A percentile compares a stretch with the other conserved stretches of the same genome.
These are phyloP conservation scores for Malus sieversii DNA, from an alignment of 306 rosid genomes.

Conservation along the genomic window DNA sequence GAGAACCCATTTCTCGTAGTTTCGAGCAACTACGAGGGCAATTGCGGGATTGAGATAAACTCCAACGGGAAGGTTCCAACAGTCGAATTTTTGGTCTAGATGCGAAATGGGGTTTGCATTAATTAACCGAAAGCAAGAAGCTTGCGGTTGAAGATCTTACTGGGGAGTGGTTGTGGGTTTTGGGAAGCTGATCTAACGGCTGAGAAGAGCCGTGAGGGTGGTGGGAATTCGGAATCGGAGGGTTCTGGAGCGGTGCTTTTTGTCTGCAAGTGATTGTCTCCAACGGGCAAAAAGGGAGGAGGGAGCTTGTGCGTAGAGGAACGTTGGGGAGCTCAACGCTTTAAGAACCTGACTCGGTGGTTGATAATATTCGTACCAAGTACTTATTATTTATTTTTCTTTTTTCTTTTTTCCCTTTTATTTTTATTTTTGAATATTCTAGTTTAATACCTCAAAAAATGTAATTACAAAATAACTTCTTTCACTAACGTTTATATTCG, in stretches of 20 bases:
- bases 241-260: not conserved
- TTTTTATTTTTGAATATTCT: too few relatives aligned
- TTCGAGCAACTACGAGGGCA: not conserved
- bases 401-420: too few relatives aligned
- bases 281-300: not conserved
- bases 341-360: not conserved
- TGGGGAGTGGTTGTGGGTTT: not conserved
- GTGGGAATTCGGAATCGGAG: not conserved
- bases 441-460: too few relatives aligned
- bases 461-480: too few relatives aligned
- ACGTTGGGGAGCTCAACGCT: not conserved
- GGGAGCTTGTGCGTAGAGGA: not conserved
- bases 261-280: not conserved
- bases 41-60: not conserved
- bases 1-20: not conserved
- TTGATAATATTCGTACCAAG: not conserved
- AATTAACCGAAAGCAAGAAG: not conserved
- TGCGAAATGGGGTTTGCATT: not conserved
- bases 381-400: too few relatives aligned
- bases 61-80: not conserved
- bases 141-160: not conserved
- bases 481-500: too few relatives aligned
- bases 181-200: not conserved
- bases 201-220: not conserved
- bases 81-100: not conserved